Percentiles rank a stretch among this genome's conserved stretches.
Evolutionary conservation across 148 eudicot genomes (phyloP).

Genomic region (Amaranthus palmeri): DNA sequence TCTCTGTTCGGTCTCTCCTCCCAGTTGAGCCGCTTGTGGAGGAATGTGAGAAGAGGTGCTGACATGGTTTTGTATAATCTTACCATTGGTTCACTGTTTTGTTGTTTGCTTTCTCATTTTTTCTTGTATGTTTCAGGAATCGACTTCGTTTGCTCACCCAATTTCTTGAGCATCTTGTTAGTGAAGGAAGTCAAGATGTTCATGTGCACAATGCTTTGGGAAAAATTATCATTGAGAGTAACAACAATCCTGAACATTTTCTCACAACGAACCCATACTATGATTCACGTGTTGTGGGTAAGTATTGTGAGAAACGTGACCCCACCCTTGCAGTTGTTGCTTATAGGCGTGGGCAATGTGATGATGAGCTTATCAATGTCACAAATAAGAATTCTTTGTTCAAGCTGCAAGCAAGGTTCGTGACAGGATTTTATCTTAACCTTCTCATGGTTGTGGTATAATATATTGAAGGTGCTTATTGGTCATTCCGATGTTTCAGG

Average conservation of each 20-base stretch:
- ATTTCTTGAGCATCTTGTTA: conserved; percentile 94
- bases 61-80: neutral
- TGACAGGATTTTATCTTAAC: conserved; percentile 24
- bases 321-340: conserved; percentile 99
- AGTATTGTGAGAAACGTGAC: conserved; percentile 97
- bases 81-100: neutral
- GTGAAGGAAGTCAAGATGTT: conserved; percentile 97
- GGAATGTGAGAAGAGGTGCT: conserved; percentile 90
- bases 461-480: conserved; percentile 13
- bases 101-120: conserved; percentile 8
- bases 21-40: conserved; percentile 97
- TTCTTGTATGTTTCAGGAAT: conserved; percentile 51
- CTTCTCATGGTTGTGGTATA: neutral
- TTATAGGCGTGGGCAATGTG: conserved; percentile 97
- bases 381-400: conserved; percentile 93
- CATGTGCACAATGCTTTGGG: conserved; percentile 99
- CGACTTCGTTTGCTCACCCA: conserved; percentile 93
- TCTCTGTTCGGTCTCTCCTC: conserved; percentile 94
- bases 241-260: conserved; percentile 98
- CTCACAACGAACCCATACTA: conserved; percentile 95
- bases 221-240: conserved; percentile 93
- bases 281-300: conserved; percentile 98
- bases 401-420: conserved; percentile 80
- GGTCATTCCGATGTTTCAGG: conserved; percentile 28
- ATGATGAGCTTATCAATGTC: conserved; percentile 93